phyloP scores from a whole-genome alignment of 176 grass and related monocot species.

The Oryza brachyantha region DNA sequence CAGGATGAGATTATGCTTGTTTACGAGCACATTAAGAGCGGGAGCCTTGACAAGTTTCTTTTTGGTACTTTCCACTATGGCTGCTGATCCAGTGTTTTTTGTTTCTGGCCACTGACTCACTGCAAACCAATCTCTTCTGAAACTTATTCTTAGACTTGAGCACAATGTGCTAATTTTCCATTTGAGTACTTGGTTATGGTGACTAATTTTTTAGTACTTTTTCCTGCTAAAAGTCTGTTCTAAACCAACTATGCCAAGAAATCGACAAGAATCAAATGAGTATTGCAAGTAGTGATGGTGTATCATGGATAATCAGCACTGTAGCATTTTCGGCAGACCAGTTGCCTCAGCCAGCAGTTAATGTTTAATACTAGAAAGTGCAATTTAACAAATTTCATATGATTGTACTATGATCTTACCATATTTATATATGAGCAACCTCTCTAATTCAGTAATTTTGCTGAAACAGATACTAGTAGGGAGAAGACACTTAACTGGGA shows the following conservation, averaged over 20 bases:
- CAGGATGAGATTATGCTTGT: constrained; percentile 47
- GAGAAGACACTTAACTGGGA: constrained; percentile 27
- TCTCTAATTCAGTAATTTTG: neutral
- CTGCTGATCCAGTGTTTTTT: neutral
- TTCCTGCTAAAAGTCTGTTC: neutral
- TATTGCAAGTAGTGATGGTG: neutral
- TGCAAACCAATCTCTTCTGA: neutral
- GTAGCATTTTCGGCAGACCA: neutral
- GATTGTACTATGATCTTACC: neutral
- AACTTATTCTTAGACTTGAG: neutral
- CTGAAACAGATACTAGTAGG: neutral
- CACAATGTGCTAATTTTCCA: neutral
- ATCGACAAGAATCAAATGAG: neutral
- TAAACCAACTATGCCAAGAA: neutral
- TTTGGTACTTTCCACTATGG: constrained; percentile 42
- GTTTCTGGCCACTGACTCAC: neutral
- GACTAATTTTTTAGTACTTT: too few relatives aligned
- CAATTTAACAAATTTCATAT: neutral
- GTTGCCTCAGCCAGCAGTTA: neutral
- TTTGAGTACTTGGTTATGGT: neutral
- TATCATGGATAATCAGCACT: neutral
- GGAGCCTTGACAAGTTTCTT: constrained; percentile 54
- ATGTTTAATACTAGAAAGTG: neutral
- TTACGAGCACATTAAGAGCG: constrained; percentile 53
- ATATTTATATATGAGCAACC: neutral